These are phyloP conservation scores for Apophysomyces ossiformis DNA, from an alignment of 371 early-diverging fungal genomes.

Conservation along the genomic window DNA sequence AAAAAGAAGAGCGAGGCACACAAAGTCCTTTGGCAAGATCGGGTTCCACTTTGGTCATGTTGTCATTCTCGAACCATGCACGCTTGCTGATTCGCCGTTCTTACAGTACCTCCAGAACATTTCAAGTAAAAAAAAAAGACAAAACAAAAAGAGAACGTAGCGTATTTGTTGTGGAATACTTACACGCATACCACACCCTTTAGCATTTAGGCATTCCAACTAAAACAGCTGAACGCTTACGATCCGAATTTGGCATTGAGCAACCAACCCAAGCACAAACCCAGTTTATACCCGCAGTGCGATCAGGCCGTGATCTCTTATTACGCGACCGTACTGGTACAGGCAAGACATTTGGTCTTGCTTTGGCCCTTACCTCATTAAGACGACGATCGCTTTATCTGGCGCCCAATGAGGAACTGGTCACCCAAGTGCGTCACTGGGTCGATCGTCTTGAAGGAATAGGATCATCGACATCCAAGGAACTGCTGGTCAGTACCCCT, in stretches of 20 bases:
- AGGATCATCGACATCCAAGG: neutral
- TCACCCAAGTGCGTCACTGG: conserved; percentile 74
- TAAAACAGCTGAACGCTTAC: conserved; percentile 50
- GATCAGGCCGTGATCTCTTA: conserved; percentile 61
- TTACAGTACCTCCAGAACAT: neutral
- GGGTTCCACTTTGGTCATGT: neutral
- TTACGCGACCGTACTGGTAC: conserved; percentile 79
- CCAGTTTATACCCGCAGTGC: conserved; percentile 59
- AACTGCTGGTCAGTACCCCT: conserved; percentile 1
- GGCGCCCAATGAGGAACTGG: conserved; percentile 89
- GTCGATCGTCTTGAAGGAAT: conserved; percentile 16
- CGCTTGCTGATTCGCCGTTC: neutral
- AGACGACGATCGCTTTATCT: conserved; percentile 67
- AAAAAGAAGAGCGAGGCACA: neutral
- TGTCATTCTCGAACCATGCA: neutral
- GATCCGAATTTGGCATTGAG: conserved; percentile 44
- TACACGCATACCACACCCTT: too few relatives aligned
- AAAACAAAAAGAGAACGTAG: too few relatives aligned
- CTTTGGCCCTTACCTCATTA: conserved; percentile 49
- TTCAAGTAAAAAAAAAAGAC: neutral
- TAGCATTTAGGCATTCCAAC: conserved; percentile 60
- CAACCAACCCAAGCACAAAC: conserved; percentile 60
- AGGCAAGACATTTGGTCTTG: conserved; percentile 80
- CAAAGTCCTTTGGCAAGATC: too few relatives aligned
- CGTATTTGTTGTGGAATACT: too few relatives aligned